phyloP scores from a whole-genome alignment of 1,139 yeast genomes.

The Taphrina wiesneri region DNA sequence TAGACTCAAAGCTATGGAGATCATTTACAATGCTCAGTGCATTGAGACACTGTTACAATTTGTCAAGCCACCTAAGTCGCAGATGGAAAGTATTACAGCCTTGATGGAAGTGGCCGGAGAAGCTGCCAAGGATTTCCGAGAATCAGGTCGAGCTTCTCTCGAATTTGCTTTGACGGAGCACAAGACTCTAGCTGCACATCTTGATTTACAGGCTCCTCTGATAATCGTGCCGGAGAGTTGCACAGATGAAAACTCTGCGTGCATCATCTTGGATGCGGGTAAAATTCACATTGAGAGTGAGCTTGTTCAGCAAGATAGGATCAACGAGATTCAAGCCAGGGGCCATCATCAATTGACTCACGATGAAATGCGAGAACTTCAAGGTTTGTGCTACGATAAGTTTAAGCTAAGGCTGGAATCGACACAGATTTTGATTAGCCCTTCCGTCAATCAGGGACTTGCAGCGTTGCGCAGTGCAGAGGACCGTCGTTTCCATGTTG shows the following conservation, averaged over 20 bases:
- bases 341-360: slow-evolving; percentile 63
- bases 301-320: slow-evolving; percentile 67
- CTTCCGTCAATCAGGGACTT: slow-evolving; percentile 74
- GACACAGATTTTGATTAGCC: slow-evolving; percentile 76
- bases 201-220: slow-evolving; percentile 91
- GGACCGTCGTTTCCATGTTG: slow-evolving; percentile 57
- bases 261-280: slow-evolving; percentile 93
- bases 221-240: slow-evolving; percentile 87
- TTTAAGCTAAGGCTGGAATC: slow-evolving; percentile 75
- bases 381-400: slow-evolving; percentile 83
- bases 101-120: slow-evolving; percentile 94
- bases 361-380: slow-evolving; percentile 71
- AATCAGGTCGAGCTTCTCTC: slow-evolving; percentile 87
- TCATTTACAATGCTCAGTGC: slow-evolving; percentile 80
- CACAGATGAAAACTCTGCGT: slow-evolving; percentile 76
- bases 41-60: slow-evolving; percentile 72
- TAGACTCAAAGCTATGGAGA: slow-evolving; percentile 80
- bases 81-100: slow-evolving; percentile 85
- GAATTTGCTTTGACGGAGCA: slow-evolving; percentile 94
- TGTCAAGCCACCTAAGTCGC: slow-evolving; percentile 83
- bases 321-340: slow-evolving; percentile 70
- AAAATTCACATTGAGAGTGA: slow-evolving; percentile 84
- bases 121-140: slow-evolving; percentile 84
- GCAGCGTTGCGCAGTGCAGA: slow-evolving; percentile 56
- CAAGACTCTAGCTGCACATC: slow-evolving; percentile 77